Evolutionary conservation across 176 grass and related monocot species (phyloP), one percentile per base, ranked within the genome.

Genomic region (Saccharum spontaneum): DNA sequence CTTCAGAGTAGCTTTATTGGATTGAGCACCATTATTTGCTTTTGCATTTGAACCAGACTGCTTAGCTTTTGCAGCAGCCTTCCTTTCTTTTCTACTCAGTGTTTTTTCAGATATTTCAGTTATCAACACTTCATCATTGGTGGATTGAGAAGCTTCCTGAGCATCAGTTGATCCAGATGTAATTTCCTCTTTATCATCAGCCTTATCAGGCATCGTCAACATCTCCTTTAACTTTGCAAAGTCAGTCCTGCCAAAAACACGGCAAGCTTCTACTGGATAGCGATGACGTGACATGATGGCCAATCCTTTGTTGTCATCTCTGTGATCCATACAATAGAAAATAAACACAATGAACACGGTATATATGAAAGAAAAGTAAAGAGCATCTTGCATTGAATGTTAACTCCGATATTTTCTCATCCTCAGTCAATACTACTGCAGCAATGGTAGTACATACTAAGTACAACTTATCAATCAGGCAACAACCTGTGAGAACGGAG

Each of bases 261-360:
- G 93, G 66, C 93, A 98, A 65, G 91, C 85, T 90, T 98, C 96
- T 75, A 98, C 81, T 12, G 96, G 96, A 73, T 98, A 98, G 49
- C 91, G 96, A 89, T 98, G 96, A 41, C 96, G 91, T 39, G 96
- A 98, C 96, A 98, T 98, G 76, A 98, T 98, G 31, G 93, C 91
- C 84, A 98, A 89, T 71, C 93, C 96, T 83, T 98, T 98, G 75
- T 98, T 92, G 63, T 98, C 96, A 81, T 98, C 96, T 87, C 96
- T 98, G 86, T 2, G 45, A 57, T 50, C 60, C 68, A 31, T 72
- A 65, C 13, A 76, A 46, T 69, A 72, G 15, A 87, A 82, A 64
- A 69, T 83, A 64, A 73, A 84, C 61, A 77, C 20, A 87, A 60
- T 57, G 67, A 41, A 46, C 71, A 82, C 28, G 54, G 28, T 18